Conservation (phyloP, 2,329 filamentous ascomycete species). For the Dactylella cylindrospora region DNA sequence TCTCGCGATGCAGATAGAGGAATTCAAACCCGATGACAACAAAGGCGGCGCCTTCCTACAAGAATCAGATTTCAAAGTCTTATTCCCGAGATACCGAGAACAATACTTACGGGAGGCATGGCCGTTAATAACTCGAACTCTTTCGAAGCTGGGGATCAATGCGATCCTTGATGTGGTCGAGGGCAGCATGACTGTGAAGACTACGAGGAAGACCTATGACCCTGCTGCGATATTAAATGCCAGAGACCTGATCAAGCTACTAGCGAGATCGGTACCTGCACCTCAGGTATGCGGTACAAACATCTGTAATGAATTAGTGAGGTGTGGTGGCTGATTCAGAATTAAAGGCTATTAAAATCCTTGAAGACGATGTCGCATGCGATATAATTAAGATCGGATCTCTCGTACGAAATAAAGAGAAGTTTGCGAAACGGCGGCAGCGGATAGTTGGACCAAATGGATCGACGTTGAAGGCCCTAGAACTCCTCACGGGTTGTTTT, state of each 20-base stretch:
- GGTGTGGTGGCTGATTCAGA: conserved; percentile 1
- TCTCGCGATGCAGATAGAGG: conserved; percentile 62
- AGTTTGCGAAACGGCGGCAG: conserved; percentile 92
- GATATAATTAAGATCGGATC: conserved; percentile 95
- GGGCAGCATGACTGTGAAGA: conserved; percentile 95
- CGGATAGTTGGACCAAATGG: conserved; percentile 88
- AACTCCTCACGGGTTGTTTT: conserved; percentile 87
- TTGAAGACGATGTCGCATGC: conserved; percentile 86
- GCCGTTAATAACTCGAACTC: conserved; percentile 82
- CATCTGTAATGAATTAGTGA: conserved; percentile 45
- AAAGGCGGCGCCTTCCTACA: conserved; percentile 81
- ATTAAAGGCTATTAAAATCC: conserved; percentile 74
- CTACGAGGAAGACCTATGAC: conserved; percentile 86
- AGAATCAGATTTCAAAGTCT: conserved; percentile 81
- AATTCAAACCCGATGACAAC: conserved; percentile 85
- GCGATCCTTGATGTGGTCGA: conserved; percentile 93
- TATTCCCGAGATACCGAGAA: conserved; percentile 97
- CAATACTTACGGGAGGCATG: conserved; percentile 88
- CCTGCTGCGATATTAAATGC: conserved; percentile 91
- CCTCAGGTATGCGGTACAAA: conserved; percentile 60
- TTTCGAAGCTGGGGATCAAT: conserved; percentile 84
- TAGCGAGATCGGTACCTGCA: conserved; percentile 86
- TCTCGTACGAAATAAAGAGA: conserved; percentile 87
- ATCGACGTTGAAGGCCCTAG: conserved; percentile 88
- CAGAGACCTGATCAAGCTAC: conserved; percentile 87